These are phyloP conservation scores for Epithele typhae DNA, from an alignment of 768 basidiomycete genomes.

Conservation along the genomic window DNA sequence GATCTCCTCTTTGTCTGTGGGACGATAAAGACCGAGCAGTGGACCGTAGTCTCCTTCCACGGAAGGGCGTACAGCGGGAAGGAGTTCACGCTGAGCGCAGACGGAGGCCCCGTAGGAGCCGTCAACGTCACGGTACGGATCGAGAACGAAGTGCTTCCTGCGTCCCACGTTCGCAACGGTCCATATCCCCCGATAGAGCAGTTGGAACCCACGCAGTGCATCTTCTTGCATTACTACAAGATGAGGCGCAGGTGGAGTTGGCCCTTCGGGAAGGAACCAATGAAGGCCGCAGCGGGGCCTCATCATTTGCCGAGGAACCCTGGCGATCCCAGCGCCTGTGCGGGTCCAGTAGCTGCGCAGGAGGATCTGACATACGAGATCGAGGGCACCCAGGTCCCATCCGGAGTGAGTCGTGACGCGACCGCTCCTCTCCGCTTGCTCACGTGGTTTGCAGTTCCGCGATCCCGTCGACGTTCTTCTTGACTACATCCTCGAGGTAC, in stretches of 20 bases:
- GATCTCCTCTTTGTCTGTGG: background rate
- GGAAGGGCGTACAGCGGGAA: background rate
- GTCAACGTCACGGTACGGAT: too few relatives aligned
- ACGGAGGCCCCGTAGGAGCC: too few relatives aligned
- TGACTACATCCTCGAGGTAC: slow-evolving; percentile 17
- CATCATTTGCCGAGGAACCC: background rate
- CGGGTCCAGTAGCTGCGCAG: background rate
- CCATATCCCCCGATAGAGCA: too few relatives aligned
- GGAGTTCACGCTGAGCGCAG: background rate
- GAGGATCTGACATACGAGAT: background rate
- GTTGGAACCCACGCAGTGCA: slow-evolving; percentile 4
- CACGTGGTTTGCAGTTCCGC: background rate
- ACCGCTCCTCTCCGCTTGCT: background rate
- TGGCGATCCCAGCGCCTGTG: background rate
- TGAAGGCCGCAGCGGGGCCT: slow-evolving; percentile 13
- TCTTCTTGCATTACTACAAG: slow-evolving; percentile 17
- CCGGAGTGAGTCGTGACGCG: background rate
- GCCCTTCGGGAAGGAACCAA: background rate
- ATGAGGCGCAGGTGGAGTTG: slow-evolving; percentile 1
- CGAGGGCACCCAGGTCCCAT: background rate
- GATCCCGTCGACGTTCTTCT: slow-evolving; percentile 16
- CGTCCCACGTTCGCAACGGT: too few relatives aligned
- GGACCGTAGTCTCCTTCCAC: background rate
- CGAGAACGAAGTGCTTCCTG: too few relatives aligned
- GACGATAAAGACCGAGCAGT: background rate